Base-by-base conservation (phyloP, 192 early-diverging fungal genomes). In the Podila epigama region DNA sequence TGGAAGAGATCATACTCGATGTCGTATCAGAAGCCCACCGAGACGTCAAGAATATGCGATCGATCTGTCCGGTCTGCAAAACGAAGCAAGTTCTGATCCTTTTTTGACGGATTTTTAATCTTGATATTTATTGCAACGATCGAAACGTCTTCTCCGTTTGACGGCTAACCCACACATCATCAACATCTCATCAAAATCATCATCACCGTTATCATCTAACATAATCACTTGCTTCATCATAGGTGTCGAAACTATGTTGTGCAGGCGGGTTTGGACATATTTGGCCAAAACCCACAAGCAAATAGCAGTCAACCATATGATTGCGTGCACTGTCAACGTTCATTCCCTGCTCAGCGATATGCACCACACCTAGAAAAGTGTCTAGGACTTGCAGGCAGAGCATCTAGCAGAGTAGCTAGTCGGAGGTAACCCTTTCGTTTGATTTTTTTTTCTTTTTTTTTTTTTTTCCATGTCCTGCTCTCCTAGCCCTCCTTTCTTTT, bases 351-450 rank as follows among this genome's bases (percentile, higher is more conserved):
- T n/a, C 84, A 87, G 37, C 86, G 95, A 68, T 97, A 94, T 75
- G 95, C 95, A 5, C 88, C 94, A 32, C 95, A 97, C 72, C 84
- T 97, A 42, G 94, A 96, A 84, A 97, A 96, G 67, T 97, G 95
- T 83, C 82, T 97, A 61, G 95, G 95, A 9, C 79, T 97, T 34
- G 88, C 91, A 12, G 88, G 92, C 11, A 75, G 92, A 66, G 66
- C 75, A 13, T 86, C 85, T 28, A 88, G 83, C 64, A 79, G 88
- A 42, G 83, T 86, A 27, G 87, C 88, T 6, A 90, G 77, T 67
- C 64, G 87, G 53, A 83, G 83, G 84, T 85, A 80, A 41, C 27
- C 13, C 28, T 33, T 39, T 48, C 3, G 16, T 48, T 48, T 13
- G 37, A 39, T 39, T 13, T 4, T 20, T 10, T 15, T 58, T 25